Evolutionary conservation across 139 green algal genomes (phyloP).

Genomic region (Zygnema circumcarinatum): DNA sequence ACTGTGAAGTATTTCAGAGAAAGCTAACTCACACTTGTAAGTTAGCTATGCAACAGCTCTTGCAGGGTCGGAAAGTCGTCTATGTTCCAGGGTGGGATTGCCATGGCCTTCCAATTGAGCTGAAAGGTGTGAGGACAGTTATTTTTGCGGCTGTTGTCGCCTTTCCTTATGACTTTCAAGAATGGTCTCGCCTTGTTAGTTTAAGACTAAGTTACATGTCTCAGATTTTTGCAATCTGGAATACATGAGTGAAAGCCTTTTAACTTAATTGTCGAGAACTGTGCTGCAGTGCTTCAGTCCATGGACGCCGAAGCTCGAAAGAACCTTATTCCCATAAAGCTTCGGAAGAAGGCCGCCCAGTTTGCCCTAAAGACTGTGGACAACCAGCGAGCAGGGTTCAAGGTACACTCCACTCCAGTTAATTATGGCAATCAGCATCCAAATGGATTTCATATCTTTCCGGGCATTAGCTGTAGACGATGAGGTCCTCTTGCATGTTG

Average conservation of each 20-base stretch:
- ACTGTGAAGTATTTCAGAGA: too few relatives aligned
- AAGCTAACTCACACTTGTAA: too few relatives aligned
- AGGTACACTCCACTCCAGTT: conserved; percentile 51
- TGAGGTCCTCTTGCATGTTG: too few relatives aligned
- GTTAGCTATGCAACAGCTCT: conserved; percentile 32
- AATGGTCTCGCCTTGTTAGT: too few relatives aligned
- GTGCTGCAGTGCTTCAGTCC: conserved; percentile 56
- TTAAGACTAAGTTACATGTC: too few relatives aligned
- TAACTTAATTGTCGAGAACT: background rate
- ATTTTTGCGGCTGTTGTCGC: conserved; percentile 55
- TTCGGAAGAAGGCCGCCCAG: conserved; percentile 83
- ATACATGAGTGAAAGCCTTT: background rate
- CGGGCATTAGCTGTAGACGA: too few relatives aligned
- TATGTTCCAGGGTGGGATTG: conserved; percentile 98
- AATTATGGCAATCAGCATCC: too few relatives aligned
- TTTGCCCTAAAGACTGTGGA: conserved; percentile 92
- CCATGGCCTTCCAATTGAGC: conserved; percentile 98
- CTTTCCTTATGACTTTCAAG: too few relatives aligned
- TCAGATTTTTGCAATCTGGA: too few relatives aligned
- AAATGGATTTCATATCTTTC: too few relatives aligned
- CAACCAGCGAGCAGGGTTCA: conserved; percentile 87
- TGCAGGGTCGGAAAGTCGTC: conserved; percentile 64
- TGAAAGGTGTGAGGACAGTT: conserved; percentile 95
- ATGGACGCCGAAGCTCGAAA: conserved; percentile 70
- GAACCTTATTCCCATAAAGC: conserved; percentile 78